Conservation (phyloP, 345 rosid genomes). For the Murraya koenigii region DNA sequence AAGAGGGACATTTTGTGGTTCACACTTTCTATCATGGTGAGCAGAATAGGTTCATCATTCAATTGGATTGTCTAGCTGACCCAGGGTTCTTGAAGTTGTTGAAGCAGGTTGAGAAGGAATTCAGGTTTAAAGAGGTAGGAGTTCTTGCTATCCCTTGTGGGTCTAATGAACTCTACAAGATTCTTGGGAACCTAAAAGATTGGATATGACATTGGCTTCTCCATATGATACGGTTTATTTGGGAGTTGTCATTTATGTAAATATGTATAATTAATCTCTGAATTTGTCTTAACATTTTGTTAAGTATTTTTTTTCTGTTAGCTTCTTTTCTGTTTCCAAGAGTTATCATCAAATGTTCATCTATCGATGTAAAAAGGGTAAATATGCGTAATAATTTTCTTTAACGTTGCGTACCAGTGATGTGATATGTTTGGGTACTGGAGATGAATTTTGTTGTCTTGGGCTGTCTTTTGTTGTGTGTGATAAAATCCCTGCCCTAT, state of each 20-base stretch:
- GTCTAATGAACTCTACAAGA: conserved; percentile 11
- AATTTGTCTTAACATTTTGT: not conserved
- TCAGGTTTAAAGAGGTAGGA: conserved; percentile 13
- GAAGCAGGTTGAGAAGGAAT: conserved; percentile 22
- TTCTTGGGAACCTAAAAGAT: conserved; percentile 2
- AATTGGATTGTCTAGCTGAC: conserved; percentile 13
- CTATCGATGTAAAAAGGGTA: not conserved
- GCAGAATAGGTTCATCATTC: conserved; percentile 17
- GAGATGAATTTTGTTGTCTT: not conserved
- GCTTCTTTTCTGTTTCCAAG: not conserved
- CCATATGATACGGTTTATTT: not conserved
- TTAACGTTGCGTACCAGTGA: no score
- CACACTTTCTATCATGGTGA: conserved; percentile 3
- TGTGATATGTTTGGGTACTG: not conserved
- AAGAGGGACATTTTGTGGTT: conserved; percentile 25
- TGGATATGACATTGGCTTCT: not conserved
- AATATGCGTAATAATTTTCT: not conserved
- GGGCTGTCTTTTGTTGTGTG: no score
- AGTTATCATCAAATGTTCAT: not conserved
- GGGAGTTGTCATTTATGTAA: not conserved
- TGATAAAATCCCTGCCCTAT: not conserved
- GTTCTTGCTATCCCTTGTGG: conserved; percentile 22
- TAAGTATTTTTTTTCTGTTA: not conserved
- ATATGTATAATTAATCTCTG: not conserved
- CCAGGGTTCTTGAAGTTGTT: conserved; percentile 22